A percentile compares a stretch with the other conserved stretches of the same genome.
These are phyloP conservation scores for Teratosphaeria destructans DNA, from an alignment of 2,329 filamentous ascomycete species.

Conservation along the genomic window DNA sequence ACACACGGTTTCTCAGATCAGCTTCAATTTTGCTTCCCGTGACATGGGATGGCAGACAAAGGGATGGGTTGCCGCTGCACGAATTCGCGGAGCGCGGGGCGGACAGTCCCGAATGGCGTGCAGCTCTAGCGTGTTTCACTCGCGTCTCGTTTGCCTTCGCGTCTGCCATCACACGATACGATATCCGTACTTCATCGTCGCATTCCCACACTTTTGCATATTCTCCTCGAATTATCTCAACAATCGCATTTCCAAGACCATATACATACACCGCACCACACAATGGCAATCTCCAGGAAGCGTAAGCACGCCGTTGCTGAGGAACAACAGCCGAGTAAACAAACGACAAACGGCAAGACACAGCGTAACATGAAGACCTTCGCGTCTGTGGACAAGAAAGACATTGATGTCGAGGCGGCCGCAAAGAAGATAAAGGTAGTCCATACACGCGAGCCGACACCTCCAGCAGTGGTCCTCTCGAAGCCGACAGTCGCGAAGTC, in stretches of 20 bases:
- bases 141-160: background rate
- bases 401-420: background rate
- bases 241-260: background rate
- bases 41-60: background rate
- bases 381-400: constrained; percentile 15
- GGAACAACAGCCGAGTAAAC: constrained; percentile 13
- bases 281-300: constrained; percentile 19
- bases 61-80: background rate
- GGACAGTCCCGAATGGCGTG: background rate
- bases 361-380: constrained; percentile 15
- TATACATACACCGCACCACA: constrained; percentile 42
- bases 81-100: background rate
- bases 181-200: background rate
- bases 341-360: constrained; percentile 11
- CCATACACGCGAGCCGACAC: constrained; percentile 9
- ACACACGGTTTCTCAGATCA: no score
- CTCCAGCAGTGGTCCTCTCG: constrained; percentile 2
- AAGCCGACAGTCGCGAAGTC: constrained; percentile 5
- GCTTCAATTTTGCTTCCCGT: background rate
- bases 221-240: background rate
- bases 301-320: constrained; percentile 16
- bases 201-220: background rate
- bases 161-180: background rate
- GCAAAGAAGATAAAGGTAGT: constrained; percentile 13
- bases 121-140: background rate